Evolutionary conservation across 371 early-diverging fungal genomes (phyloP).

Genomic region (Mucor sp.): DNA sequence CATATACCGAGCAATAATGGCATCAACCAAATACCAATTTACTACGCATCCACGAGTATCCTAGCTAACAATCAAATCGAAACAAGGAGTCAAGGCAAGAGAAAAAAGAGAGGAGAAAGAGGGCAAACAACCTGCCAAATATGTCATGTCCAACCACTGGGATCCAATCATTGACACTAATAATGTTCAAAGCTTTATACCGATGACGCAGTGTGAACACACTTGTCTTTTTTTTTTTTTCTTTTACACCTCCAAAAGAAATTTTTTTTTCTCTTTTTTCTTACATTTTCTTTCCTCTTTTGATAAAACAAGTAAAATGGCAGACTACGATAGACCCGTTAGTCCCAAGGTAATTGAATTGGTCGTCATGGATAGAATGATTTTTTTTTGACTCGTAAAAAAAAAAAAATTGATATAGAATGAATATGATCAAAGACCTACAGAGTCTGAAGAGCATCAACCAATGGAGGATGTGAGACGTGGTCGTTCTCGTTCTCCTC

Average conservation of each 20-base stretch:
- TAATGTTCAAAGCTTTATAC: not conserved
- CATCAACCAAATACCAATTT: not conserved
- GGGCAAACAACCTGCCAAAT: not conserved
- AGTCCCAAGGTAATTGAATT: conserved; percentile 20
- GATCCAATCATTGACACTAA: not conserved
- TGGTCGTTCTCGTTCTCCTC: conserved; percentile 29
- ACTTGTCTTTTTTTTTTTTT: conserved; percentile 1
- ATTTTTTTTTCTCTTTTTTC: conserved; percentile 6
- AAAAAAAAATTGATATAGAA: not conserved
- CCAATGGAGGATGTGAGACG: not conserved
- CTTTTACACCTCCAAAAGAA: not conserved
- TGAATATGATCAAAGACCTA: conserved; percentile 9
- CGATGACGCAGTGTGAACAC: not conserved
- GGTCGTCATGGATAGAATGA: not conserved
- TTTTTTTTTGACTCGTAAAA: no score
- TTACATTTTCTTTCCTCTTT: not conserved
- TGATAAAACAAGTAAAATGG: conserved; percentile 11
- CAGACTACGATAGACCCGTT: conserved; percentile 21
- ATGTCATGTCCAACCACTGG: not conserved
- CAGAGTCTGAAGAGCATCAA: conserved; percentile 8
- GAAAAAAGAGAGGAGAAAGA: not conserved
- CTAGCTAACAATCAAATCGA: no score
- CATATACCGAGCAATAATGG: no score
- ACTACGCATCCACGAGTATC: no score
- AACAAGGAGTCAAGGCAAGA: not conserved